A percentile compares a stretch with the other conserved stretches of the same genome.
phyloP scores from a whole-genome alignment of 1,284 basidiomycete genomes.

The Phaffia rhodozyma region DNA sequence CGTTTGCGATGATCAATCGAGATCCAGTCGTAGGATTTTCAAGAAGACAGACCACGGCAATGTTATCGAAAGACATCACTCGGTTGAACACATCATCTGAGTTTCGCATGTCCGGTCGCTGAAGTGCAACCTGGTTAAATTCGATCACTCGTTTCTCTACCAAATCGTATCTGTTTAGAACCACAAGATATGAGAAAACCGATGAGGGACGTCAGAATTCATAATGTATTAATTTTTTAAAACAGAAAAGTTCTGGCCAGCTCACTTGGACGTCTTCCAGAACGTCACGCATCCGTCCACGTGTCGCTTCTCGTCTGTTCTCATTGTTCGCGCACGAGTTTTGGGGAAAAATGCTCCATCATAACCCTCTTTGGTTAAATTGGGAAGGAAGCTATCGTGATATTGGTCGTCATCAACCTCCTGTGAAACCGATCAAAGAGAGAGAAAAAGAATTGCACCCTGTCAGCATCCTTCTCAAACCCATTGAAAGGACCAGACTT shows the following conservation, averaged over 20 bases:
- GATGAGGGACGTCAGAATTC: background rate
- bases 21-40: slow-evolving; percentile 80
- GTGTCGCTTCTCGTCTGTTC: slow-evolving; percentile 65
- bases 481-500: background rate
- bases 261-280: slow-evolving; percentile 78
- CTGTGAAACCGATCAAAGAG: slow-evolving; percentile 25
- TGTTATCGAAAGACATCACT: slow-evolving; percentile 89
- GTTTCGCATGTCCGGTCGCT: slow-evolving; percentile 90
- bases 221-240: slow-evolving; percentile 13
- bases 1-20: slow-evolving; percentile 77
- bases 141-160: slow-evolving; percentile 92
- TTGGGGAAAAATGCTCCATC: slow-evolving; percentile 92
- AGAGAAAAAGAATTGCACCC: background rate
- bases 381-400: slow-evolving; percentile 80
- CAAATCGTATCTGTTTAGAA: slow-evolving; percentile 58
- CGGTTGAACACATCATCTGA: slow-evolving; percentile 99
- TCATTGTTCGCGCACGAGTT: slow-evolving; percentile 87
- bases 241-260: background rate
- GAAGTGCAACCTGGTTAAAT: slow-evolving; percentile 86
- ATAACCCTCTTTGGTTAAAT: slow-evolving; percentile 67
- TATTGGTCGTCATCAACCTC: slow-evolving; percentile 91
- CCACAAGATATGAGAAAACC: background rate
- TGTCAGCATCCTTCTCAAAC: background rate
- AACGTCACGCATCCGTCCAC: slow-evolving; percentile 98
- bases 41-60: slow-evolving; percentile 75